Base-by-base conservation (phyloP, 441 rosid species). In the Metrosideros polymorpha region DNA sequence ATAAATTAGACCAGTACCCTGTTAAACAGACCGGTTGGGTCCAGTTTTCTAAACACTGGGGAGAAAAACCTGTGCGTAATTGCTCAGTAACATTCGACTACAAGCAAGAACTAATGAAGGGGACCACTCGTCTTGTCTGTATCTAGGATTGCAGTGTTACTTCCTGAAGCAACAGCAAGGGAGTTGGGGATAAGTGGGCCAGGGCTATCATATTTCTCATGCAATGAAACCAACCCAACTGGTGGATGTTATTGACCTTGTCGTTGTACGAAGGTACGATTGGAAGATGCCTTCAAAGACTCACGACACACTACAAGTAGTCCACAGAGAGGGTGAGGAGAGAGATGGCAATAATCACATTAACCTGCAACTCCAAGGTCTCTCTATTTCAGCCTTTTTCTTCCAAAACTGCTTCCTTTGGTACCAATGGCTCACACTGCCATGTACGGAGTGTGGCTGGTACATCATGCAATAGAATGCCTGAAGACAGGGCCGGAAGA, bases 351-450 rank as follows among this genome's bases (percentile, higher is more conserved):
- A 83, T 59, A 87, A 85, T 85, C 89, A 97, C 95, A 96, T 91
- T 93, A 5, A 86, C 88, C 61, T 89, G 93, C 82, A 90, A 87
- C 85, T 94, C 93, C 57, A 92, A 93, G 89, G 87, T 90, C 86
- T 91, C 91, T 89, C 89, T 90, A 82, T 87, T 87, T 83, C 94
- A 82, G 83, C 92, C 91, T 43, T 87, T 76, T 83, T 86, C 89
- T 51, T 91, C 91, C 79, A 22, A 24, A 47, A 84, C 88, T 54
- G 87, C 92, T 19, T 85, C 89, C 76, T 82, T 89, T 35, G 42
- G 83, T 12, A 56, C 84, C n/a, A 89, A 63, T 45, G 83, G 49
- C 61, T 57, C 86, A 66, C 82, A 57, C 63, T 88, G 87, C 85
- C 77, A 87, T 75, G 89, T 92, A 71, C 84, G 88, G 12, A 87